Evolutionary conservation across 2,329 filamentous ascomycete species (phyloP).

Genomic region (Blastomyces percursus): DNA sequence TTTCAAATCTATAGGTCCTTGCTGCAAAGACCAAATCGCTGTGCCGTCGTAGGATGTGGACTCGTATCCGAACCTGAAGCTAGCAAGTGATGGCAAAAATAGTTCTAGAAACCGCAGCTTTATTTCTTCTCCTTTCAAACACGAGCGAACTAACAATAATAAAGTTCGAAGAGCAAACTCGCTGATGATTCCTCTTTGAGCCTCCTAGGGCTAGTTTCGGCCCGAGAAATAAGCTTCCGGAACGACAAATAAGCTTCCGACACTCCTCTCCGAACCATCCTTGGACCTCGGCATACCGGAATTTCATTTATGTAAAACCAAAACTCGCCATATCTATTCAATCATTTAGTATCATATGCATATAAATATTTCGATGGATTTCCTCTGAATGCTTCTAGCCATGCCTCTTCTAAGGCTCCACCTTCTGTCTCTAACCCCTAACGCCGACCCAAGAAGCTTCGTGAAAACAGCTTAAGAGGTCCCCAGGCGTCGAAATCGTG

Average conservation of each 20-base stretch:
- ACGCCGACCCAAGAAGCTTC: constrained; percentile 19
- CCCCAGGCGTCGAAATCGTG: constrained; percentile 20
- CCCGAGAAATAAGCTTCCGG: background rate
- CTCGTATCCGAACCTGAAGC: background rate
- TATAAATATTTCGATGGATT: background rate
- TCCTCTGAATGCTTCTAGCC: background rate
- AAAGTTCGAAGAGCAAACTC: background rate
- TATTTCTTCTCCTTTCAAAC: too few relatives aligned
- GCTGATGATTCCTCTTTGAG: background rate
- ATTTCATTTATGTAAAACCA: background rate
- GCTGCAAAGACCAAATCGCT: background rate
- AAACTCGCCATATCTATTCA: background rate
- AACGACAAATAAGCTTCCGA: background rate
- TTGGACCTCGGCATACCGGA: constrained; percentile 5
- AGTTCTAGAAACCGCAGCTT: background rate
- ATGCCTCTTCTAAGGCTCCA: constrained; percentile 31
- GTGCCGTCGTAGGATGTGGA: background rate
- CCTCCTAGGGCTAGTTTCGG: too few relatives aligned
- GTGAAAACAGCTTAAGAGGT: constrained; percentile 19
- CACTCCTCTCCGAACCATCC: background rate
- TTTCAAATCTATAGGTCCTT: background rate
- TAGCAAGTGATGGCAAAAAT: background rate
- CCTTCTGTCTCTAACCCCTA: constrained; percentile 22
- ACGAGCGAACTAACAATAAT: background rate
- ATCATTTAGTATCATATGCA: background rate